phyloP scores from a whole-genome alignment of 306 rosid genomes.

The Prunus mira region DNA sequence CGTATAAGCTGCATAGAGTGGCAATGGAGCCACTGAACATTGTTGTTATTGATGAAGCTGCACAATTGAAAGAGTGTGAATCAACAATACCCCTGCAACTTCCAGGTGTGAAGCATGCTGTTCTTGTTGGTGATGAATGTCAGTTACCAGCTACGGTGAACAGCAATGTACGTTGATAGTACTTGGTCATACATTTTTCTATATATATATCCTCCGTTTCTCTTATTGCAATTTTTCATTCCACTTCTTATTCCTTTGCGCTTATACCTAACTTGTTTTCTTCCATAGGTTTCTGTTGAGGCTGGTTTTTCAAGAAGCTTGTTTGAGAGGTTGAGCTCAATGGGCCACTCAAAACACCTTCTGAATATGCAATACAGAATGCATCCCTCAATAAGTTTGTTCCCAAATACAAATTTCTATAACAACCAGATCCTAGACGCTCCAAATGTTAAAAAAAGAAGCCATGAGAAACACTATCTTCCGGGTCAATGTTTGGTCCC shows the following conservation, averaged over 20 bases:
- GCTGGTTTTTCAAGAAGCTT: slow-evolving; percentile 78
- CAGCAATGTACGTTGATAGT: slow-evolving; percentile 48
- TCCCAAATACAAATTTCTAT: slow-evolving; percentile 66
- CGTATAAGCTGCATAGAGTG: slow-evolving; percentile 48
- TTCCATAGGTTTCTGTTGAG: slow-evolving; percentile 39
- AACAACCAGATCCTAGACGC: slow-evolving; percentile 48
- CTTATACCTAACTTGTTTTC: neutral
- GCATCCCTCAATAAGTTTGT: slow-evolving; percentile 77
- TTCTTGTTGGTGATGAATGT: slow-evolving; percentile 77
- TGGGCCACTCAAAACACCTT: slow-evolving; percentile 53
- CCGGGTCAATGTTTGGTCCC: slow-evolving; percentile 65
- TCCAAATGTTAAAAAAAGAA: slow-evolving; percentile 42
- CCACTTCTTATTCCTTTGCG: neutral
- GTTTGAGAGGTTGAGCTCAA: slow-evolving; percentile 53
- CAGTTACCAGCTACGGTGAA: slow-evolving; percentile 70
- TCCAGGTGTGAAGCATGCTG: slow-evolving; percentile 45
- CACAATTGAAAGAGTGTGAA: slow-evolving; percentile 79
- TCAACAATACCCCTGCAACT: slow-evolving; percentile 66
- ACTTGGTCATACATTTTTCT: neutral
- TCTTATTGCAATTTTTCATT: neutral
- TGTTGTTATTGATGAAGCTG: slow-evolving; percentile 81
- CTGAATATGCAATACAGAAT: slow-evolving; percentile 69
- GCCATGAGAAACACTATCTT: slow-evolving; percentile 49
- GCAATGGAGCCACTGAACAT: slow-evolving; percentile 40
- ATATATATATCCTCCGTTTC: no score